A percentile compares a stretch with the other conserved stretches of the same genome.
phyloP scores from a whole-genome alignment of 768 basidiomycete genomes.

The Galerina sulciceps region DNA sequence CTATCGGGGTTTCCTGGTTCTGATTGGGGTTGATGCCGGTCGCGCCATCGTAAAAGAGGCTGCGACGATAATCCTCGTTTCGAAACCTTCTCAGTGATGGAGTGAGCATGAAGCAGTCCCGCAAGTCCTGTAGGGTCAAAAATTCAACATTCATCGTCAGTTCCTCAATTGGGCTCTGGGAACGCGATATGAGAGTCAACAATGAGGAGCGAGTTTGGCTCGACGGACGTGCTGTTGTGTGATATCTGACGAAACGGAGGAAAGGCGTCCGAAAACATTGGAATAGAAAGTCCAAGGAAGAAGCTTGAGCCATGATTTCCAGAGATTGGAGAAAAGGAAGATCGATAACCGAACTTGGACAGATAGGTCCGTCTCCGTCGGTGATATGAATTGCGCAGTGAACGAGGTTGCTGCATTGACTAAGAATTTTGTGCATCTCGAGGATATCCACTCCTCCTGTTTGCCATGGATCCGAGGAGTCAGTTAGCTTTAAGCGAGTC shows the following conservation, averaged over 20 bases:
- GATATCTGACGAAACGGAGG: constrained; percentile 1
- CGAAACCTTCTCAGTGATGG: not conserved
- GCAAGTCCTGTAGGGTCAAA: not conserved
- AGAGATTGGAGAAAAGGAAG: constrained; percentile 10
- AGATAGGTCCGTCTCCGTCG: not conserved
- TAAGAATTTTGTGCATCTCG: not conserved
- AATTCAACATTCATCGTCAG: not conserved
- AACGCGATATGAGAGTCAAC: not conserved
- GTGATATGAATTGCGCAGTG: constrained; percentile 2
- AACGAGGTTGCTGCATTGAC: constrained; percentile 4
- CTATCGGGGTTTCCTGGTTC: not conserved
- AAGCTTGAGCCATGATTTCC: constrained; percentile 1
- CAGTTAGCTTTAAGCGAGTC: constrained; percentile 4
- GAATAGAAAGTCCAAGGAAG: not conserved
- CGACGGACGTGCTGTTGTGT: not conserved
- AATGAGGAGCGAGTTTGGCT: constrained; percentile 1
- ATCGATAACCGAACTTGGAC: not conserved
- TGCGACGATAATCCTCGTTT: not conserved
- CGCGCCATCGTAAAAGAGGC: not conserved
- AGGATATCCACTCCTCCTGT: not conserved
- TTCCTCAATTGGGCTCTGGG: not conserved
- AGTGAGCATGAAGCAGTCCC: not conserved
- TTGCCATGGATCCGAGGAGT: not conserved
- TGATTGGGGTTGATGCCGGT: too few relatives aligned
- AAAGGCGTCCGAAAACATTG: not conserved